Evolutionary conservation across 1,284 basidiomycete species (phyloP), one percentile per base, ranked within the genome.

Genomic region (Meira nashicola): DNA sequence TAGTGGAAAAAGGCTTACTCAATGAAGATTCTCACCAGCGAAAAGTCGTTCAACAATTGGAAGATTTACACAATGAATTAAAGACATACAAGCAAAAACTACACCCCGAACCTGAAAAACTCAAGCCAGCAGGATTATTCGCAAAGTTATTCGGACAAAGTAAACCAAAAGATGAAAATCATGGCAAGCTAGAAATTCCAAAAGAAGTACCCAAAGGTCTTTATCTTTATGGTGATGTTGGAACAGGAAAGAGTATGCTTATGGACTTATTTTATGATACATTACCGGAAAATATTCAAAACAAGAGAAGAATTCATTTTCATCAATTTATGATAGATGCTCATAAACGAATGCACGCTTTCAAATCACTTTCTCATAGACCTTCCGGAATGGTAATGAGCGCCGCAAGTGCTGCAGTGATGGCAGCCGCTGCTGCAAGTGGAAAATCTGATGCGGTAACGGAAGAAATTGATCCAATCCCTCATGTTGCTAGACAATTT

Each of bases 191-290:
- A 6, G 38, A 51, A 12, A 53, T 60, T 10, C 83, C 83, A 2
- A 80, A 82, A 19, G 78, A 84, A 52, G 83, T 85, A 1, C 94
- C 93, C 0, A 88, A 88, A 68, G 91, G 93, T 11, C 83, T 98
- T 23, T 98, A 99, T 80, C 86, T 99, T n/a, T 92, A 90, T 78
- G 95, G 95, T 40, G 90, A 92, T 67, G 95, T 98, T 57, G 94
- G 94, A 0, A 97, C 93, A 4, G 94, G 95, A 23, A 83, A 83
- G 57, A 71, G 83, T 90, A 97, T 98, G 93, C 86, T 99, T 64
- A 99, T 99, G 95, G 95, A 99, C 79, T 82, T 98, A 17, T 95
- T 98, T 80, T 77, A 91, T 82, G 86, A 89, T 64, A 89, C 92
- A 1, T 84, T 98, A 1, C 92, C 93, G 0, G 73, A 83, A 0